phyloP scores from a whole-genome alignment of 164 flowering plant species.

The Liriodendron chinense region DNA sequence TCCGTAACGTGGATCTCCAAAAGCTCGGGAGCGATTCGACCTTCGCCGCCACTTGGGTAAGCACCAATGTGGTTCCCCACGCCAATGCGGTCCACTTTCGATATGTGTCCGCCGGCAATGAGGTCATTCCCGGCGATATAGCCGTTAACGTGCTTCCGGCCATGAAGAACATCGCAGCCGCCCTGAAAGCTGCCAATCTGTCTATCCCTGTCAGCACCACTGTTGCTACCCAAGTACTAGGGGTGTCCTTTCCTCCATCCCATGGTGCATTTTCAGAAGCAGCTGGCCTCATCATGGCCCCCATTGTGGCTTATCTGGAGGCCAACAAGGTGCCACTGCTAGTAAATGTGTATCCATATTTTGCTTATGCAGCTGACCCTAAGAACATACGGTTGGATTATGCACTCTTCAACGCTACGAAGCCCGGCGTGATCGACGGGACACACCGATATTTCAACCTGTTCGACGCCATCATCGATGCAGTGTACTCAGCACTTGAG shows the following conservation, averaged over 20 bases:
- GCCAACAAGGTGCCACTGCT: not conserved
- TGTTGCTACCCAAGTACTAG: not conserved
- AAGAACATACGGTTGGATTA: not conserved
- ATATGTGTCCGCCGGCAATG: not conserved
- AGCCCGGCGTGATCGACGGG: not conserved
- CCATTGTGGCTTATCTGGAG: not conserved
- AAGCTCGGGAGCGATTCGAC: constrained; percentile 5
- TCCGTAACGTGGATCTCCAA: constrained; percentile 7
- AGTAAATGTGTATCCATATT: constrained; percentile 6
- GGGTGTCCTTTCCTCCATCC: constrained; percentile 7
- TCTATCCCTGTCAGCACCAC: not conserved
- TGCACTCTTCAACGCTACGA: constrained; percentile 3
- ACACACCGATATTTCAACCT: not conserved
- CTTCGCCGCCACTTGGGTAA: constrained; percentile 14
- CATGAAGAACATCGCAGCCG: constrained; percentile 7
- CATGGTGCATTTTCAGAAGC: not conserved
- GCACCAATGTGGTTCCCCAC: constrained; percentile 10
- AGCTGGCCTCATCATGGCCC: not conserved
- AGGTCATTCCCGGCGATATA: not conserved
- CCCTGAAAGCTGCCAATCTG: constrained; percentile 1
- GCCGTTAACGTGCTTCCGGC: not conserved
- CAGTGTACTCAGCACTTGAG: constrained; percentile 11
- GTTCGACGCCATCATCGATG: constrained; percentile 12
- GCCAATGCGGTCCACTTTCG: not conserved
- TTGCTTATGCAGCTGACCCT: constrained; percentile 5